A percentile compares a stretch with the other conserved stretches of the same genome.
phyloP scores from a whole-genome alignment of 2,329 filamentous ascomycete genomes.

The Fusarium newnesense region DNA sequence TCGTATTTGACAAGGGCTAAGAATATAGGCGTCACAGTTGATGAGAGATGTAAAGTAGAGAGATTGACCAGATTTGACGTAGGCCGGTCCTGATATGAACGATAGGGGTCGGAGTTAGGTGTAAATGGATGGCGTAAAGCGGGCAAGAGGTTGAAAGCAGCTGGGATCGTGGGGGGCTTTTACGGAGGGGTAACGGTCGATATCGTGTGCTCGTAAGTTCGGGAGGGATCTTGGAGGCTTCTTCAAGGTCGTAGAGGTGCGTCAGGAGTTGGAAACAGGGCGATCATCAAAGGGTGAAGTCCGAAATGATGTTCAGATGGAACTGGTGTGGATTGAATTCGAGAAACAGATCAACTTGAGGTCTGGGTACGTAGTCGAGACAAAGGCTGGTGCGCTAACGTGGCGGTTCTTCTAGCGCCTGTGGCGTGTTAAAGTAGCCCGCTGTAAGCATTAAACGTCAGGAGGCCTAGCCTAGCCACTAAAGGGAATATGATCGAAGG shows the following conservation, averaged over 20 bases:
- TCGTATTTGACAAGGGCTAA: background rate
- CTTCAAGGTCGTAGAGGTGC: background rate
- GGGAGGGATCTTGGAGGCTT: background rate
- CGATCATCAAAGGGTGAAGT: conserved; percentile 17
- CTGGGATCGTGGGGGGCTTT: background rate
- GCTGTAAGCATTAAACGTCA: conserved; percentile 24
- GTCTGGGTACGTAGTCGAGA: conserved; percentile 12
- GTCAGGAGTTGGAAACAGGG: background rate
- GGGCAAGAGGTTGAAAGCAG: conserved; percentile 12
- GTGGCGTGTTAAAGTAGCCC: conserved; percentile 32
- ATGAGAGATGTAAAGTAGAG: background rate
- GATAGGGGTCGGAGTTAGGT: conserved; percentile 18
- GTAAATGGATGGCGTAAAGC: conserved; percentile 28
- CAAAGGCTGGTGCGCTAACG: conserved; percentile 34
- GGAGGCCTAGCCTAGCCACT: background rate
- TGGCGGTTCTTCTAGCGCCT: conserved; percentile 40
- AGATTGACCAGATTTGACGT: background rate
- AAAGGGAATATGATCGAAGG: background rate
- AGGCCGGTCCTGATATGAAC: conserved; percentile 1
- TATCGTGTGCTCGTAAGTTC: background rate
- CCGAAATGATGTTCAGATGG: conserved; percentile 28
- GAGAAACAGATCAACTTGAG: conserved; percentile 29
- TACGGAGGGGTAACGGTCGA: background rate
- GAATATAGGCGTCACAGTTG: background rate
- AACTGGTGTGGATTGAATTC: conserved; percentile 12